phyloP scores from a whole-genome alignment of 495 filamentous ascomycete genomes.

The Hypoxylon intermedium region DNA sequence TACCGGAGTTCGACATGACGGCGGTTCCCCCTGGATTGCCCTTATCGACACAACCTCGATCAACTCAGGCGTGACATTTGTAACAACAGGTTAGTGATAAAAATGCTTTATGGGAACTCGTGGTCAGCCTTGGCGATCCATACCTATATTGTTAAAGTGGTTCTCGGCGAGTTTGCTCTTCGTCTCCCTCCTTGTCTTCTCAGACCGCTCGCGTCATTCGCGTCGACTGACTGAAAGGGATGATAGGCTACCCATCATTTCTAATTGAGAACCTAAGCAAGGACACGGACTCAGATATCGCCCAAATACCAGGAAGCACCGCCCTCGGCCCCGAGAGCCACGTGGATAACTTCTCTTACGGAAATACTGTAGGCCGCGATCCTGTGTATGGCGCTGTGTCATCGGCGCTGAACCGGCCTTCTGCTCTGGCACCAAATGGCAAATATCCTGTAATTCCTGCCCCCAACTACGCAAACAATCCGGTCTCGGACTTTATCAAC shows the following conservation, averaged over 20 bases:
- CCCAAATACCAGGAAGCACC: slow-evolving; percentile 39
- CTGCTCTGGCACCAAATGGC: slow-evolving; percentile 42
- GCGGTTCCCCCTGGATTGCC: slow-evolving; percentile 50
- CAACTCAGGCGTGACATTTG: slow-evolving; percentile 50
- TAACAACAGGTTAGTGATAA: slow-evolving; percentile 39
- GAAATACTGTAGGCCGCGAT: slow-evolving; percentile 66
- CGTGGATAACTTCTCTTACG: slow-evolving; percentile 47
- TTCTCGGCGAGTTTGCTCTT: neutral
- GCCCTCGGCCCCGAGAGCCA: slow-evolving; percentile 33
- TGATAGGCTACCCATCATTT: slow-evolving; percentile 46
- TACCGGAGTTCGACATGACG: slow-evolving; percentile 63
- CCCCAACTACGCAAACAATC: slow-evolving; percentile 48
- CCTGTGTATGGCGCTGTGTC: slow-evolving; percentile 64
- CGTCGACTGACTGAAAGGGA: neutral
- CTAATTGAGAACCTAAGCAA: slow-evolving; percentile 53
- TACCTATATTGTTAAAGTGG: neutral
- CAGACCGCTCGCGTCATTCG: too few relatives aligned
- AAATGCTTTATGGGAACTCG: neutral
- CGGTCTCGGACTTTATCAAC: slow-evolving; percentile 51
- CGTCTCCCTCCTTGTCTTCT: neutral
- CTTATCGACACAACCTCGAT: slow-evolving; percentile 49
- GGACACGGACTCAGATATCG: slow-evolving; percentile 43
- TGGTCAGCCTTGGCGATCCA: neutral
- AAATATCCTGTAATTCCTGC: slow-evolving; percentile 44
- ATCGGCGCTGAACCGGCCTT: slow-evolving; percentile 38